phyloP scores from a whole-genome alignment of 2,329 filamentous ascomycete genomes.

The Eurotiales sp. region DNA sequence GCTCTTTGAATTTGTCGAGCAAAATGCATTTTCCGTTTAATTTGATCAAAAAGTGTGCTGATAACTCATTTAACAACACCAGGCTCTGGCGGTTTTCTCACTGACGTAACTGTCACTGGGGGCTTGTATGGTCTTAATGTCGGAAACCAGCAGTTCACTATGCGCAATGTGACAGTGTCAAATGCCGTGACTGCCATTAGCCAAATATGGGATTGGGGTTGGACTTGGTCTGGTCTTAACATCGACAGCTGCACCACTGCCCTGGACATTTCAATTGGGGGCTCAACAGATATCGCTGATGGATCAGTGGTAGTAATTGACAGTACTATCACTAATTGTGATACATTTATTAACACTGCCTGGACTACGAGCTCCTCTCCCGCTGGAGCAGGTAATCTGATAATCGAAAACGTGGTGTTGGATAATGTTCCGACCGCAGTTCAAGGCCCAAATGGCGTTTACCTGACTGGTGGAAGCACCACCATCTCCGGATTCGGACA shows the following conservation, averaged over 20 bases:
- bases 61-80: neutral
- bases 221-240: slow-evolving; percentile 49
- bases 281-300: slow-evolving; percentile 41
- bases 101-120: slow-evolving; percentile 58
- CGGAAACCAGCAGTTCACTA: slow-evolving; percentile 64
- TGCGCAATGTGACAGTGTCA: slow-evolving; percentile 53
- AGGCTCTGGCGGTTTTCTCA: slow-evolving; percentile 58
- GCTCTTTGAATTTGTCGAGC: neutral
- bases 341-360: slow-evolving; percentile 49
- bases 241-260: slow-evolving; percentile 53
- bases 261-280: slow-evolving; percentile 48
- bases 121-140: slow-evolving; percentile 58
- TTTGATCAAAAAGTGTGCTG: neutral
- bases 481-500: slow-evolving; percentile 42
- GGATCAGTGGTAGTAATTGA: slow-evolving; percentile 59
- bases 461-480: slow-evolving; percentile 32
- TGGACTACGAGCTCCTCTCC: slow-evolving; percentile 39
- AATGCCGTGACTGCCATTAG: slow-evolving; percentile 52
- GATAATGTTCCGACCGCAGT: slow-evolving; percentile 48
- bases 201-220: slow-evolving; percentile 60
- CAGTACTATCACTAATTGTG: slow-evolving; percentile 48
- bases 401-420: slow-evolving; percentile 54
- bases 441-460: slow-evolving; percentile 33
- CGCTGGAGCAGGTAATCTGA: slow-evolving; percentile 46
- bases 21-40: neutral